Percentiles rank a stretch among this genome's conserved stretches.
Evolutionary conservation across 306 rosid genomes (phyloP).

Genomic region (Trifolium repens): DNA sequence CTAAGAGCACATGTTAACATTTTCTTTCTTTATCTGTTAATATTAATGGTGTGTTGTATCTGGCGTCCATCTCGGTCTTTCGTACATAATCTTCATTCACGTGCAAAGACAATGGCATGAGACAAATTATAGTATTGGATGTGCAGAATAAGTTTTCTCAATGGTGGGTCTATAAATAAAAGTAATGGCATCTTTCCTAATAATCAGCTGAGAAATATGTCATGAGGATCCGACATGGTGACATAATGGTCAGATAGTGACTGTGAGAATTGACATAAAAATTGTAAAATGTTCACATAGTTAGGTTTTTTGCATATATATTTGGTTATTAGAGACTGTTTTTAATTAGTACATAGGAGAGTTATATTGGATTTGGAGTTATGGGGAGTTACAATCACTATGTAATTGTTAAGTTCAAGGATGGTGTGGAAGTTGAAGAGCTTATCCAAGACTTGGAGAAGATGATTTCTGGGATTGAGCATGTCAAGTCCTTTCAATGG

Average conservation of each 20-base stretch:
- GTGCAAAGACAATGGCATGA: slow-evolving; percentile 49
- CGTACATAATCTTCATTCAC: slow-evolving; percentile 41
- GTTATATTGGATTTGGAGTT: slow-evolving; percentile 7
- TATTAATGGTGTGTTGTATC: too few relatives aligned
- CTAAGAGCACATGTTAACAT: too few relatives aligned
- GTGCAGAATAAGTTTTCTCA: slow-evolving; percentile 41
- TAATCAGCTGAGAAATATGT: slow-evolving; percentile 44
- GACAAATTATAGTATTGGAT: slow-evolving; percentile 49
- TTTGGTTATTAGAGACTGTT: slow-evolving; percentile 8
- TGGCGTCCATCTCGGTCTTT: too few relatives aligned
- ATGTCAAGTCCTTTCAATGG: slow-evolving; percentile 84
- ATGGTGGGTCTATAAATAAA: slow-evolving; percentile 52
- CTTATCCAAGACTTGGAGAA: slow-evolving; percentile 66
- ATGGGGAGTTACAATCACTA: slow-evolving; percentile 86
- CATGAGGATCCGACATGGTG: slow-evolving; percentile 43
- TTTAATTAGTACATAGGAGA: slow-evolving; percentile 33
- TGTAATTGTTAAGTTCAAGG: slow-evolving; percentile 87
- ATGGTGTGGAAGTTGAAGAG: slow-evolving; percentile 64
- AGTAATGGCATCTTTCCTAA: slow-evolving; percentile 42
- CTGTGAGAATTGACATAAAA: slow-evolving; percentile 51
- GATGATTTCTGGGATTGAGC: slow-evolving; percentile 63
- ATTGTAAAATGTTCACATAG: slow-evolving; percentile 23
- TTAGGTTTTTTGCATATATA: slow-evolving; percentile 46
- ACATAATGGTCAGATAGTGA: slow-evolving; percentile 42
- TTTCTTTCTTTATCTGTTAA: too few relatives aligned